Percentiles rank a stretch among this genome's conserved stretches.
phyloP scores from a whole-genome alignment of 805 yeast species.

The Saturnispora saitoi region DNA sequence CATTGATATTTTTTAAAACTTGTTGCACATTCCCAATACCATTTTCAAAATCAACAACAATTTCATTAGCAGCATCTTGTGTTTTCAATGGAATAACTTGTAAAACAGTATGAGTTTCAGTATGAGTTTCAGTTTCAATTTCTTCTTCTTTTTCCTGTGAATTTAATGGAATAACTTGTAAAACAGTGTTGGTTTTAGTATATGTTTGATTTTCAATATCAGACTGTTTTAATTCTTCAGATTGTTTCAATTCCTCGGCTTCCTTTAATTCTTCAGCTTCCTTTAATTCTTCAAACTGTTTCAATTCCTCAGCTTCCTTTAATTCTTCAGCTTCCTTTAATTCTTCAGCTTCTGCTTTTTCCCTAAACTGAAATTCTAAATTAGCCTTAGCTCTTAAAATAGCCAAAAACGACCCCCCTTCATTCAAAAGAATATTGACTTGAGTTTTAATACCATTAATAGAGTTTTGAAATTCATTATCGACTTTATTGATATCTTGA shows the following conservation, averaged over 20 bases:
- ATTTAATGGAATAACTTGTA: not conserved
- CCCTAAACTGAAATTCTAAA: conserved; percentile 47
- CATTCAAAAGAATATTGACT: conserved; percentile 43
- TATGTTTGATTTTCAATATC: not conserved
- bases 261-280: conserved; percentile 24
- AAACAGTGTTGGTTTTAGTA: not conserved
- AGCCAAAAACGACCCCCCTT: conserved; percentile 52
- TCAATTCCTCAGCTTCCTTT: conserved; percentile 1
- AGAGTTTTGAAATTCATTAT: conserved; percentile 23
- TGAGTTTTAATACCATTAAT: conserved; percentile 36
- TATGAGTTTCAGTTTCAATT: conserved; percentile 12
- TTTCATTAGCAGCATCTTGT: not conserved
- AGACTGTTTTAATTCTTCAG: conserved; percentile 8
- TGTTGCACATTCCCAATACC: not conserved
- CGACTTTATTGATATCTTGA: conserved; percentile 26
- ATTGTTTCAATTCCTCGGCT: too few relatives aligned
- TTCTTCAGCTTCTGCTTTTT: conserved; percentile 31
- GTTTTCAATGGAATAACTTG: not conserved
- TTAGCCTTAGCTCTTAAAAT: conserved; percentile 51
- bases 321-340: conserved; percentile 2
- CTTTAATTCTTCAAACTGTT: conserved; percentile 41
- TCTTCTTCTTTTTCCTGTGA: not conserved
- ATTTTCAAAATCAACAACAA: not conserved
- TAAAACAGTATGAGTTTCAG: conserved; percentile 2
- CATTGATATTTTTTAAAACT: not conserved